Evolutionary conservation across 352 stramenopile species (phyloP).

Genomic region (Pythium vanterpoolii): DNA sequence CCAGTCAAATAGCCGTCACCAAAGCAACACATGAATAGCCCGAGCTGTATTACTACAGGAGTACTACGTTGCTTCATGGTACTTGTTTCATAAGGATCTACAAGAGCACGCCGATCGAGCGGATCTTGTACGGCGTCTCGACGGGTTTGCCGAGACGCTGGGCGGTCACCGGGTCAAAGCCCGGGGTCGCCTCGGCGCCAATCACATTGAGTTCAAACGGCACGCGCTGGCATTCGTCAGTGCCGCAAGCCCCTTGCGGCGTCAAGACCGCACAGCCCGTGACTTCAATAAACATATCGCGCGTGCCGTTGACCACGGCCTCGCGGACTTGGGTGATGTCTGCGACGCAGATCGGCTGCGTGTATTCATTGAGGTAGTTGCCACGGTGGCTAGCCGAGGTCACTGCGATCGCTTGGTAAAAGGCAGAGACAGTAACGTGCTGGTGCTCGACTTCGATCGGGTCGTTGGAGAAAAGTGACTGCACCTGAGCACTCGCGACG

Average conservation of each 20-base stretch:
- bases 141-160: not conserved
- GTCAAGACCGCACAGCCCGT: constrained; percentile 5
- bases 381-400: constrained; percentile 4
- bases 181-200: constrained; percentile 3
- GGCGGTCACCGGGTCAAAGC: constrained; percentile 2
- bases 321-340: constrained; percentile 12
- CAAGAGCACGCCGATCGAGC: constrained; percentile 12
- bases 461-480: not conserved
- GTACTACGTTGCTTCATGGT: too few relatives aligned
- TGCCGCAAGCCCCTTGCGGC: not conserved
- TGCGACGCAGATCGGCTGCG: constrained; percentile 8
- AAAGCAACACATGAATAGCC: too few relatives aligned
- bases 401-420: constrained; percentile 1
- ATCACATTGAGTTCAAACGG: constrained; percentile 13
- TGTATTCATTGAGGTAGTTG: constrained; percentile 2
- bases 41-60: too few relatives aligned
- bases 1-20: too few relatives aligned
- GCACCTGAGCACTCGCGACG: not conserved
- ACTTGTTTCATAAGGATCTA: too few relatives aligned
- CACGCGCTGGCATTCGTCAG: not conserved
- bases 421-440: not conserved
- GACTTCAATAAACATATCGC: constrained; percentile 15
- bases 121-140: constrained; percentile 8
- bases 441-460: constrained; percentile 5
- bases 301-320: constrained; percentile 3